Percentiles rank a stretch among this genome's conserved stretches.
Conservation (phyloP, 139 green algal genomes). For the Picochlorum sp. region DNA sequence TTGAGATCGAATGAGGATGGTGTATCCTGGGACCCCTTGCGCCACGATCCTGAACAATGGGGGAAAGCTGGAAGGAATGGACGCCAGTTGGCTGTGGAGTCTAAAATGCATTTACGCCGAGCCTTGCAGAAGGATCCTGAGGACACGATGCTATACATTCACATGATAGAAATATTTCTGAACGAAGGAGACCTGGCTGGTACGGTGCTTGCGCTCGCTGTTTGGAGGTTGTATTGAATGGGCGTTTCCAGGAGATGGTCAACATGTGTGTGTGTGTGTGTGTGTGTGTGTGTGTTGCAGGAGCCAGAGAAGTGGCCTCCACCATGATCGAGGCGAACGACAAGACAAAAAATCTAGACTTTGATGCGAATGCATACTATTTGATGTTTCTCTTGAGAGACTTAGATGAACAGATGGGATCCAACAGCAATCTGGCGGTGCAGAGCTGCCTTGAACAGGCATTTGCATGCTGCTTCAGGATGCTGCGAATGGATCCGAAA, state of each 20-base stretch:
- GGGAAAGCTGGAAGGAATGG: background rate
- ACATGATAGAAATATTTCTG: constrained; percentile 1
- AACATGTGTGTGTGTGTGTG: background rate
- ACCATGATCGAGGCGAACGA: background rate
- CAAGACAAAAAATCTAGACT: background rate
- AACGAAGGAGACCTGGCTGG: background rate
- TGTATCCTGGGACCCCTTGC: background rate
- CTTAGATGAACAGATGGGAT: background rate
- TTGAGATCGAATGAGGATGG: background rate
- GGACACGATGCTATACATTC: background rate
- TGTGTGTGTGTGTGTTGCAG: background rate
- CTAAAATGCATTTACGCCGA: background rate
- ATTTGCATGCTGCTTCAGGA: too few species aligned
- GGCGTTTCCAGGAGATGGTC: background rate
- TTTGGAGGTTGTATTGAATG: background rate
- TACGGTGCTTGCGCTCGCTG: background rate
- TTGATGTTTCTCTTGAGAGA: background rate
- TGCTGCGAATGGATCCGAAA: too few species aligned
- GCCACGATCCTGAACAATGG: background rate
- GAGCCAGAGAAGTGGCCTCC: background rate
- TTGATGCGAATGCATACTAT: constrained; percentile 1
- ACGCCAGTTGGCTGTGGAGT: background rate
- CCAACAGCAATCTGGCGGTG: too few species aligned
- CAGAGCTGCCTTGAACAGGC: too few species aligned
- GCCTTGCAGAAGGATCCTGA: background rate